phyloP scores from a whole-genome alignment of 2,329 filamentous ascomycete species.

The Phialophora verrucosa region DNA sequence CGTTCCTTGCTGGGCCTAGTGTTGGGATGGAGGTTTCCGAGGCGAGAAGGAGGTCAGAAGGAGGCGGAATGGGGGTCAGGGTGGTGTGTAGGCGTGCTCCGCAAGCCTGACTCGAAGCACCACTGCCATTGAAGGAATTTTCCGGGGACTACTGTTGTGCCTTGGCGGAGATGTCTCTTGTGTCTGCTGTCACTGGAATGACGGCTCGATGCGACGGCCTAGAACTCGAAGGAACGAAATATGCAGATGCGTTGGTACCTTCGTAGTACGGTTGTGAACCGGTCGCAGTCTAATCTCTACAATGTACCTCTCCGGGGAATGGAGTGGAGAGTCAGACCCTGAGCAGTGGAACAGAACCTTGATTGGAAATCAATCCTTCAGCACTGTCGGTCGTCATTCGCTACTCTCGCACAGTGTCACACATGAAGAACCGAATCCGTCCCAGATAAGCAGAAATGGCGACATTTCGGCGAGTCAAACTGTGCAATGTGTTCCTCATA shows the following conservation, averaged over 20 bases:
- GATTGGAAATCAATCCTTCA: constrained; percentile 18
- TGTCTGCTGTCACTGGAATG: not conserved
- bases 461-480: not conserved
- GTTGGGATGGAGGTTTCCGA: constrained; percentile 4
- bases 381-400: not conserved
- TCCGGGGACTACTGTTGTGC: not conserved
- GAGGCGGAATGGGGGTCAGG: not conserved
- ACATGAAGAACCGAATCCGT: not conserved
- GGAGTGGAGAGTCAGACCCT: constrained; percentile 5
- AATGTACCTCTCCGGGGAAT: not conserved
- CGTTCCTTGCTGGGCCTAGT: not conserved
- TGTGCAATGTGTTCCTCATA: not conserved
- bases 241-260: not conserved
- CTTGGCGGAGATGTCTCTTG: not conserved
- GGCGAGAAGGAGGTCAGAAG: not conserved
- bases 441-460: not conserved
- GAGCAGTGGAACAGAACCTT: not conserved
- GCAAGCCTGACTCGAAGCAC: not conserved
- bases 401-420: not conserved
- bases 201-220: not conserved
- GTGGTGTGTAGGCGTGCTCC: not conserved
- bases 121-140: not conserved
- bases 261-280: not conserved
- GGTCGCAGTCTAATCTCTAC: too few relatives aligned
- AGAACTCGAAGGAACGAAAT: not conserved